Percentiles rank a stretch among this genome's conserved stretches.
Evolutionary conservation across 2,329 filamentous ascomycete species (phyloP).

Genomic region (Alternaria alternata): DNA sequence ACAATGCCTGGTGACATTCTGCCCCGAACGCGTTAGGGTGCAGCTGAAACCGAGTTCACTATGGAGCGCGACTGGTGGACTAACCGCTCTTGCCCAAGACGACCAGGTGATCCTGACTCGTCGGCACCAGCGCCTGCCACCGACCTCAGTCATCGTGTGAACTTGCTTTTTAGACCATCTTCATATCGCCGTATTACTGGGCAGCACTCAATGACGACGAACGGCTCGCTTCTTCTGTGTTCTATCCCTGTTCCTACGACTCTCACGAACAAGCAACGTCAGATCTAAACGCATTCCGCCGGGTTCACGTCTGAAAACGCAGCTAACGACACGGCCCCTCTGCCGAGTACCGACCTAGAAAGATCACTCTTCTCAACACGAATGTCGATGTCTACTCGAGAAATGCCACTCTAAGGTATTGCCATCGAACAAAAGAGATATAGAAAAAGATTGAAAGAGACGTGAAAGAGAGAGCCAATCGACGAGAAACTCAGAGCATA

Average conservation of each 20-base stretch:
- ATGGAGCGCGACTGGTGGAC: neutral
- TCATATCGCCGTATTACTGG: neutral
- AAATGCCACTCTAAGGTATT: neutral
- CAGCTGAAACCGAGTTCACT: neutral
- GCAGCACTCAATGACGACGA: neutral
- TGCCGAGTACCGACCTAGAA: neutral
- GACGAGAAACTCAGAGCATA: neutral
- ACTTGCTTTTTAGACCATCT: neutral
- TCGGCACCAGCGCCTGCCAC: conserved; percentile 4
- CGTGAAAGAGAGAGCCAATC: neutral
- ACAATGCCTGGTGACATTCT: neutral
- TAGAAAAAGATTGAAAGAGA: neutral
- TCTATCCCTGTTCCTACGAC: neutral
- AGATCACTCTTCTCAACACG: neutral
- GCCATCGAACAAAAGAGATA: neutral
- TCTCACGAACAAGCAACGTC: neutral
- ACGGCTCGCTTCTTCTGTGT: neutral
- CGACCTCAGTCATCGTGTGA: neutral
- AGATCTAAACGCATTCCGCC: neutral
- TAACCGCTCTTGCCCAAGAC: conserved; percentile 5
- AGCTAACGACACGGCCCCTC: neutral
- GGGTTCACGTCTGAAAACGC: neutral
- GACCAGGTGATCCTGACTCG: conserved; percentile 5
- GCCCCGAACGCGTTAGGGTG: neutral
- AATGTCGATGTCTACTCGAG: neutral